Evolutionary conservation across 495 filamentous ascomycete genomes (phyloP).

Genomic region (Trichoderma erinaceum): DNA sequence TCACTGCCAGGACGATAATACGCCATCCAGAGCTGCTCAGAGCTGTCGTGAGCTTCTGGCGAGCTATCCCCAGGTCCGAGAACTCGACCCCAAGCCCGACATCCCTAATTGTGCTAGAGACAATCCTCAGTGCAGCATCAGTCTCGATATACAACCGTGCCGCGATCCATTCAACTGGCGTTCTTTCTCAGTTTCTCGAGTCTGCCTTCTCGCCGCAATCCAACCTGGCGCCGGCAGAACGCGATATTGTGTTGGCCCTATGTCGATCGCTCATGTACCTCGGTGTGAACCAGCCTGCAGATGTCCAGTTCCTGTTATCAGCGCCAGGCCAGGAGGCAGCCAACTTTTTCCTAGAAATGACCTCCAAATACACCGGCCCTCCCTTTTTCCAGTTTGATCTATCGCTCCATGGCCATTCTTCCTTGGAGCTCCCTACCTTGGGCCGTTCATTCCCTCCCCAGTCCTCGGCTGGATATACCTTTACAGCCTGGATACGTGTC

Average conservation of each 20-base stretch:
- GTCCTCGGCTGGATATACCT: conserved; percentile 73
- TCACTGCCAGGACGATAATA: conserved; percentile 50
- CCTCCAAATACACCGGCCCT: conserved; percentile 66
- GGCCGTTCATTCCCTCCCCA: conserved; percentile 73
- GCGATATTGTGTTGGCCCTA: conserved; percentile 52
- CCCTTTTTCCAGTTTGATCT: conserved; percentile 92
- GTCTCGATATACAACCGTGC: conserved; percentile 69
- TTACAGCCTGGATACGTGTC: conserved; percentile 80
- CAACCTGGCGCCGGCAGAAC: conserved; percentile 45
- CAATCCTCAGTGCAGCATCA: conserved; percentile 45
- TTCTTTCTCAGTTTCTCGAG: conserved; percentile 66
- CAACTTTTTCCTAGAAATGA: conserved; percentile 65
- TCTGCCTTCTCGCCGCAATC: conserved; percentile 51
- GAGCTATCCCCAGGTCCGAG: conserved; percentile 45
- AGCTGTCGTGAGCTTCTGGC: conserved; percentile 60
- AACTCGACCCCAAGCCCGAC: conserved; percentile 38
- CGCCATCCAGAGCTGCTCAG: conserved; percentile 60
- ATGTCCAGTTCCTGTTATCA: conserved; percentile 70
- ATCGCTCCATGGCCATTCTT: conserved; percentile 77
- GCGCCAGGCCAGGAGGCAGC: conserved; percentile 55
- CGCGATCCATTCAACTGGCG: conserved; percentile 69
- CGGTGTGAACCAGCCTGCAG: conserved; percentile 69
- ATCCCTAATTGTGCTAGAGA: conserved; percentile 54
- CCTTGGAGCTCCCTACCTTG: conserved; percentile 78
- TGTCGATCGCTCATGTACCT: conserved; percentile 54